Base-by-base conservation (phyloP, 805 yeast species). In the Metschnikowia baotianmanensis region DNA sequence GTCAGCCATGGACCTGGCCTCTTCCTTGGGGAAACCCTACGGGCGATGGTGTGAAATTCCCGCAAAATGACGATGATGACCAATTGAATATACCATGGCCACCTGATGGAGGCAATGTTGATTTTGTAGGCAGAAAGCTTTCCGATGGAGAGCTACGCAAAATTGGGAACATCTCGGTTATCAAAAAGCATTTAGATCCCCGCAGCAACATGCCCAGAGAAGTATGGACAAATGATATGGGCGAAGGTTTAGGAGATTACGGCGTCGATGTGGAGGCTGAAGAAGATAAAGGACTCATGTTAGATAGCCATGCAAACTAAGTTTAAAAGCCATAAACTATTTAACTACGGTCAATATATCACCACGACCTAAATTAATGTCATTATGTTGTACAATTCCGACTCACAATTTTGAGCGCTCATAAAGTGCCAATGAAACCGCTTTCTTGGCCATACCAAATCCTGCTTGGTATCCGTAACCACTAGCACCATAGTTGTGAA, bases 81-180 rank as follows among this genome's bases (percentile, higher is more conserved):
- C 76, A 84, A 45, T 62, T 83, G 38, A 75, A 78, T 1, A 64
- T 83, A 28, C 93, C 96, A 2, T 91, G 97, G 96, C 99, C 99
- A 1, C 95, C 96, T 1, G 95, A 88, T 63, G 89, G 87, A 5
- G 81, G 81, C 0, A 69, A 73, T 50, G 71, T 65, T 36, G 72
- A 61, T 16, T 43, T 42, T 22, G 25, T 38, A 19, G 36, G 45
- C 3, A 36, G 48, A 7, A 33, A 40, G 10, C 39, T 43, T 21
- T 24, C 45, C 12, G 54, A 50, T 19, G 53, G 40, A 25, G 51
- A 47, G 31, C 36, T 50, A 17, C 43, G 49, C 30, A 28, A 35
- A 17, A 35, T 51, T 19, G 41, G 46, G 8, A 49, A 59, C 34
- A 34, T 57, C 25, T 31, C 49, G 31, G 51, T 46, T 61, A 65